Evolutionary conservation across 2,329 filamentous ascomycete species (phyloP).

Genomic region (Phialophora tarda): DNA sequence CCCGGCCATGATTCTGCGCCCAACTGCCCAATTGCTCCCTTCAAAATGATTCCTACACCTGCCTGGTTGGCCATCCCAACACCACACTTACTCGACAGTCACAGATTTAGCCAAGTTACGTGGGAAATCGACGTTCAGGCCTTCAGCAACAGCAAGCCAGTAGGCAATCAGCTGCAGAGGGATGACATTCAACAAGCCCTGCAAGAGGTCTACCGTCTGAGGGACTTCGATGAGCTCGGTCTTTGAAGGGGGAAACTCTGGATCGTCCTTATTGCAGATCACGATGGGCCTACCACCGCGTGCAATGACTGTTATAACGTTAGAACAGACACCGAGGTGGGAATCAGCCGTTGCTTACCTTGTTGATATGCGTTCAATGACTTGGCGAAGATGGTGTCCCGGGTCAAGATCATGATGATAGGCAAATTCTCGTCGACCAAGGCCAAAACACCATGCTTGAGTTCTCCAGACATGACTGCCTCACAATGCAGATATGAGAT

Average conservation of each 20-base stretch:
- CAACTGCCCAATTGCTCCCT: background rate
- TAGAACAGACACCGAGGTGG: slow-evolving; percentile 40
- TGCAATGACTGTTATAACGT: slow-evolving; percentile 74
- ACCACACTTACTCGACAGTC: slow-evolving; percentile 76
- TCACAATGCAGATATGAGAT: slow-evolving; percentile 99
- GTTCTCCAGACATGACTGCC: slow-evolving; percentile 98
- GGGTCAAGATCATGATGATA: slow-evolving; percentile 99
- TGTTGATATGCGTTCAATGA: slow-evolving; percentile 99
- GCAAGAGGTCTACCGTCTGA: slow-evolving; percentile 90
- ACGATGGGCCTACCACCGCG: slow-evolving; percentile 96
- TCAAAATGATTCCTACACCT: slow-evolving; percentile 6
- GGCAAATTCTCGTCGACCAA: slow-evolving; percentile 97
- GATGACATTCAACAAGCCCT: slow-evolving; percentile 97
- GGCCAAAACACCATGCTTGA: slow-evolving; percentile 98
- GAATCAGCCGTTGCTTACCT: slow-evolving; percentile 58
- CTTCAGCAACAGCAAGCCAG: slow-evolving; percentile 96
- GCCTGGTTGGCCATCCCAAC: background rate
- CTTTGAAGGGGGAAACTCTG: slow-evolving; percentile 85
- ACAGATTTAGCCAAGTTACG: slow-evolving; percentile 99
- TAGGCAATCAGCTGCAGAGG: slow-evolving; percentile 98
- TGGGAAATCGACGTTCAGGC: slow-evolving; percentile 97
- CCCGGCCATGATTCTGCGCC: background rate
- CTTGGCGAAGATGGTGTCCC: slow-evolving; percentile 95
- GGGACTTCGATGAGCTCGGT: slow-evolving; percentile 98
- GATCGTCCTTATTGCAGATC: slow-evolving; percentile 90